A percentile compares a stretch with the other conserved stretches of the same genome.
Conservation (phyloP, 2,329 filamentous ascomycete genomes). For the Atkinsonella texensis region DNA sequence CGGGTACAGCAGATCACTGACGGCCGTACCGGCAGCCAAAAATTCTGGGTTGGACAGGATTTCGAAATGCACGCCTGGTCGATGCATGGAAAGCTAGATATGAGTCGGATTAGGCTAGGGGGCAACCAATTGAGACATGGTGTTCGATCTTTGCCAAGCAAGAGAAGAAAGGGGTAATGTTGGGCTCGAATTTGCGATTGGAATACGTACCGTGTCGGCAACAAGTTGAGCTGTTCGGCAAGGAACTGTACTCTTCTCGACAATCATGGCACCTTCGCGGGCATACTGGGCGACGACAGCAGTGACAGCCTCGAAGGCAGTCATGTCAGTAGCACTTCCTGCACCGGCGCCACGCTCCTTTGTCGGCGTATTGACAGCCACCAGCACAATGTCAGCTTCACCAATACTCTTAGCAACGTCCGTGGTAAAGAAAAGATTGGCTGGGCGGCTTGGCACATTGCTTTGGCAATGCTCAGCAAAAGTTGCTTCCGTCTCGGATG, state of each 20-base stretch:
- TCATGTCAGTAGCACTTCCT: constrained; percentile 61
- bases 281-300: constrained; percentile 55
- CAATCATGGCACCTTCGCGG: constrained; percentile 56
- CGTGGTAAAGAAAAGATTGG: constrained; percentile 65
- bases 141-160: too few species aligned
- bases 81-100: constrained; percentile 40
- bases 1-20: constrained; percentile 57
- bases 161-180: too few species aligned
- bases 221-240: constrained; percentile 62
- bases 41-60: constrained; percentile 76
- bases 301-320: constrained; percentile 57
- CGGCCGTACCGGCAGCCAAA: constrained; percentile 64
- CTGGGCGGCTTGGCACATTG: constrained; percentile 31
- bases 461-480: constrained; percentile 21
- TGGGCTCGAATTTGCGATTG: too few species aligned
- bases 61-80: constrained; percentile 56
- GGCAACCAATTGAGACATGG: background rate
- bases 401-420: constrained; percentile 49
- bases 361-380: constrained; percentile 70
- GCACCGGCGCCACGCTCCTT: constrained; percentile 59
- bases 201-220: constrained; percentile 46
- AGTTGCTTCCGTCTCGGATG: constrained; percentile 18
- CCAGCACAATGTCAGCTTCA: constrained; percentile 61
- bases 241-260: constrained; percentile 74
- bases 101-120: background rate